Evolutionary conservation across 768 basidiomycete species (phyloP).

Genomic region (Hortiboletus flavorubellus): DNA sequence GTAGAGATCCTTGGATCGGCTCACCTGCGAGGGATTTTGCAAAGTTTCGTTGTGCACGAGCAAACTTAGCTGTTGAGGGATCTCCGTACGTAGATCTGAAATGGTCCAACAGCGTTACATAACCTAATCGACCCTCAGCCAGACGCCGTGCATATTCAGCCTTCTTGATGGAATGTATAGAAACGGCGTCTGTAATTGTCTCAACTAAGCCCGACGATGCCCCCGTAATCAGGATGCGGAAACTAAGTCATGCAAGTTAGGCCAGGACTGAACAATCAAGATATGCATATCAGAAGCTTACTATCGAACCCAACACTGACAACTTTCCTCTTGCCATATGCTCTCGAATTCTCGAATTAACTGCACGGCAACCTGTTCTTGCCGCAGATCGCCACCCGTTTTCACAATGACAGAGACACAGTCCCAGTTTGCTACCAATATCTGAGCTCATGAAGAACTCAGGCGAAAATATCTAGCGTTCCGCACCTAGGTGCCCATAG

Average conservation of each 20-base stretch:
- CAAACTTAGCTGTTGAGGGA: slow-evolving; percentile 81
- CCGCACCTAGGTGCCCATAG: slow-evolving; percentile 87
- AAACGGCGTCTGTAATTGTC: slow-evolving; percentile 97
- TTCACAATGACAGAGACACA: slow-evolving; percentile 98
- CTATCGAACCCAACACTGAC: slow-evolving; percentile 93
- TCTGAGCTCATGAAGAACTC: slow-evolving; percentile 8
- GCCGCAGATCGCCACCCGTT: slow-evolving; percentile 93
- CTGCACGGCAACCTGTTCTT: slow-evolving; percentile 96
- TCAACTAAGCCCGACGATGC: slow-evolving; percentile 92
- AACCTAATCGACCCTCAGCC: slow-evolving; percentile 73
- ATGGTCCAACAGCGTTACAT: slow-evolving; percentile 90
- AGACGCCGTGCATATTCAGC: slow-evolving; percentile 91
- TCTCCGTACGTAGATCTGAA: slow-evolving; percentile 90
- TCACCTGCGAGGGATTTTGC: slow-evolving; percentile 85
- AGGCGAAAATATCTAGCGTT: slow-evolving; percentile 12
- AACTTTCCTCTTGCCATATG: slow-evolving; percentile 95
- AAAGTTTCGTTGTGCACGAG: slow-evolving; percentile 90
- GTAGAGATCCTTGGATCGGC: not conserved
- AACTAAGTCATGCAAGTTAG: slow-evolving; percentile 47
- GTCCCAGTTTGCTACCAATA: slow-evolving; percentile 64
- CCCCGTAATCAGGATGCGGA: slow-evolving; percentile 94
- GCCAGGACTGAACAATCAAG: not conserved
- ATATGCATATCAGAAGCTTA: slow-evolving; percentile 32
- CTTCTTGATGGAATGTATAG: slow-evolving; percentile 99
- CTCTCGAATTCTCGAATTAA: slow-evolving; percentile 89